phyloP scores from a whole-genome alignment of 306 rosid species.

The Cicer yamashitae region DNA sequence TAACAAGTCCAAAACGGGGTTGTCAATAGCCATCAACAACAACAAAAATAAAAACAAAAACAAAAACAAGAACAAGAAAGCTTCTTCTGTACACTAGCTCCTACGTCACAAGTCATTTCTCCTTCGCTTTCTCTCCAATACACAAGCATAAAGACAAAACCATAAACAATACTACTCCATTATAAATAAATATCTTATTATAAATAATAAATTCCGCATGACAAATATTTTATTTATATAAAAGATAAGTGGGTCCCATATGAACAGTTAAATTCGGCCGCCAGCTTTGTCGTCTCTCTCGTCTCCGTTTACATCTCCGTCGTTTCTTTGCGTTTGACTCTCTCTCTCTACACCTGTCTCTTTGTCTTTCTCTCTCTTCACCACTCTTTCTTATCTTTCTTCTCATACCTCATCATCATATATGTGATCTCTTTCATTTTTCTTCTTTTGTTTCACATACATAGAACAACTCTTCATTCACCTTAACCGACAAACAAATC shows the following conservation, averaged over 20 bases:
- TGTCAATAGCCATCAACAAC: constrained; percentile 49
- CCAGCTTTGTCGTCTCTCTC: constrained; percentile 90
- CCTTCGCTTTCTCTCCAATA: constrained; percentile 18
- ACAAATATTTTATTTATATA: neutral
- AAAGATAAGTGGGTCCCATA: constrained; percentile 55
- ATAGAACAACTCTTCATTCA: constrained; percentile 35
- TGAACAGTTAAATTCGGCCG: constrained; percentile 79
- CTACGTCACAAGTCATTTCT: constrained; percentile 49
- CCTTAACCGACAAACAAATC: constrained; percentile 65
- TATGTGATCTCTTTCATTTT: constrained; percentile 52
- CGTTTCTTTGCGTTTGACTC: constrained; percentile 62
- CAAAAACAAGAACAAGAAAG: constrained; percentile 27
- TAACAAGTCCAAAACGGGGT: constrained; percentile 54
- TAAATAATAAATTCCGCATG: too few relatives aligned
- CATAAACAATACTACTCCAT: too few relatives aligned
- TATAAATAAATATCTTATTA: too few relatives aligned
- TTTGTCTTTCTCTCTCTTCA: constrained; percentile 41
- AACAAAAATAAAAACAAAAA: neutral
- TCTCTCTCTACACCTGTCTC: constrained; percentile 37
- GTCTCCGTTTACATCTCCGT: constrained; percentile 75
- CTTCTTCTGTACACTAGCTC: constrained; percentile 34
- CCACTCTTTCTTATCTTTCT: constrained; percentile 48
- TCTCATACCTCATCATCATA: constrained; percentile 20
- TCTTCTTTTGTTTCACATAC: constrained; percentile 19
- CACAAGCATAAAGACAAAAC: constrained; percentile 38